Evolutionary conservation across 768 basidiomycete genomes (phyloP).

Genomic region (Naganishia vishniacii): DNA sequence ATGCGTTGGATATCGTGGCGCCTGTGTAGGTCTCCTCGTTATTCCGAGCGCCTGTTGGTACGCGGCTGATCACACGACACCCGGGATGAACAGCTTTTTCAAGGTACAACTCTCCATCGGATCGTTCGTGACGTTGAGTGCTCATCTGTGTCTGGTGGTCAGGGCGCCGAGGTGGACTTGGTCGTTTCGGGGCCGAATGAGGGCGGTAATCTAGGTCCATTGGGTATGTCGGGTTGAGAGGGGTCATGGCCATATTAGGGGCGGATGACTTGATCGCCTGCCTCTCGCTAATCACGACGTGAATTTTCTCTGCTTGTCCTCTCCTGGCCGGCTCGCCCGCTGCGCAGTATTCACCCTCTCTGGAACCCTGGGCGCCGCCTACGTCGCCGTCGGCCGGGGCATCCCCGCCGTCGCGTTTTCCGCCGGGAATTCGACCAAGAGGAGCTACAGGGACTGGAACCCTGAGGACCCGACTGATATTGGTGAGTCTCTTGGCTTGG

Average conservation of each 20-base stretch:
- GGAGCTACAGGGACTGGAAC: conserved; percentile 23
- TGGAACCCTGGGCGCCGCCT: conserved; percentile 21
- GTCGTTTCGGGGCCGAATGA: conserved; percentile 22
- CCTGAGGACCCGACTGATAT: conserved; percentile 7
- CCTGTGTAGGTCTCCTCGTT: conserved; percentile 7
- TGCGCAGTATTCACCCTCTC: conserved; percentile 20
- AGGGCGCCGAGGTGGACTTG: conserved; percentile 19
- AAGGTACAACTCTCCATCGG: conserved; percentile 3
- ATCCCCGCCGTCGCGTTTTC: conserved; percentile 22
- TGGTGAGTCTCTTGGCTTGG: not conserved
- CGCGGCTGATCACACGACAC: too few species aligned
- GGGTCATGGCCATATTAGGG: too few species aligned
- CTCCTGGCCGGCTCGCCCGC: not conserved
- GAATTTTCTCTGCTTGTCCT: not conserved
- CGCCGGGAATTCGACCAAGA: conserved; percentile 19
- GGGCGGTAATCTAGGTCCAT: conserved; percentile 19
- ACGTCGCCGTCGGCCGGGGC: conserved; percentile 17
- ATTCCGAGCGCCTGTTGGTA: not conserved
- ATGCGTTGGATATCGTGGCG: conserved; percentile 24
- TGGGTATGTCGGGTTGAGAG: conserved; percentile 5
- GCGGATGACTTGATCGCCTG: too few species aligned
- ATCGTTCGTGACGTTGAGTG: too few species aligned
- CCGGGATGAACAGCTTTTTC: conserved; percentile 3
- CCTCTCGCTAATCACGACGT: too few species aligned
- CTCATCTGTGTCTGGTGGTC: not conserved